phyloP scores from a whole-genome alignment of 139 green algal species.

The Klebsormidium nitens region DNA sequence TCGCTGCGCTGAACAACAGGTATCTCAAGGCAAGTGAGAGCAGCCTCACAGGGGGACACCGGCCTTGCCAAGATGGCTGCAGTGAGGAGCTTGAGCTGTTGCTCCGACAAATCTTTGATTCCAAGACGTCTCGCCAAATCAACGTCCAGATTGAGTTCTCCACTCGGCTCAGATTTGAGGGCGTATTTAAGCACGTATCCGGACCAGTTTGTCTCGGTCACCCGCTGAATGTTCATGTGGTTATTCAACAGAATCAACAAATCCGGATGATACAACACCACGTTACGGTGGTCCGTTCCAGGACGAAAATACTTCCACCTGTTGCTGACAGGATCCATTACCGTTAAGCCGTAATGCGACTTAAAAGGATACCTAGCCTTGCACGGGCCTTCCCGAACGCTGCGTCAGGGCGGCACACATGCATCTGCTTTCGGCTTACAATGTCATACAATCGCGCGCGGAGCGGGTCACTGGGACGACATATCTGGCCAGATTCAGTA shows the following conservation, averaged over 20 bases:
- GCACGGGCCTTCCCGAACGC: background rate
- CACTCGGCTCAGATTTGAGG: background rate
- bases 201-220: background rate
- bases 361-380: background rate
- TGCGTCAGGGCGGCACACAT: background rate
- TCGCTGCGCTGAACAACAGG: background rate
- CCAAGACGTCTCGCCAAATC: background rate
- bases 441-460: background rate
- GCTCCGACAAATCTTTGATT: background rate
- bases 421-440: background rate
- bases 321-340: background rate
- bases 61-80: background rate
- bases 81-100: background rate
- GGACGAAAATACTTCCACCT: background rate
- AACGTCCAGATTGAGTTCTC: background rate
- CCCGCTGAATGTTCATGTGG: background rate
- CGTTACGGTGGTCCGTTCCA: too few relatives aligned
- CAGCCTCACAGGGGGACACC: background rate
- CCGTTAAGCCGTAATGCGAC: background rate
- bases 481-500: background rate
- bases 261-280: background rate
- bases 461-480: background rate
- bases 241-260: too few relatives aligned
- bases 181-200: background rate
- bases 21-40: background rate